Percentiles rank a stretch among this genome's conserved stretches.
These are phyloP conservation scores for Apiospora koreana DNA, from an alignment of 2,329 filamentous ascomycete species.

Conservation along the genomic window DNA sequence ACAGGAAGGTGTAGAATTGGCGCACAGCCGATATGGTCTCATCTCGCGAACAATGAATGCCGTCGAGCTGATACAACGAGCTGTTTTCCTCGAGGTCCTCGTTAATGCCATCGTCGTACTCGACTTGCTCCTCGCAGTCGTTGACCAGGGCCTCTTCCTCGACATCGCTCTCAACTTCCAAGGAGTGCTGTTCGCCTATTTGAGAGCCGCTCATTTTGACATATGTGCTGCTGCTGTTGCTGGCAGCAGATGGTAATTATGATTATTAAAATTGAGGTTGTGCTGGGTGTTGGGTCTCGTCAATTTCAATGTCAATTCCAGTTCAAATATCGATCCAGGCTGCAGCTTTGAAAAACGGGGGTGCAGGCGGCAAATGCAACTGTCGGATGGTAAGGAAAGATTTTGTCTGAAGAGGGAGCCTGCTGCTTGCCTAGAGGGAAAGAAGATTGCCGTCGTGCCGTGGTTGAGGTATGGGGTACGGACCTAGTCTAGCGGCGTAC, in stretches of 20 bases:
- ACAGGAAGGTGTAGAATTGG: constrained; percentile 30
- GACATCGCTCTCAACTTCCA: constrained; percentile 85
- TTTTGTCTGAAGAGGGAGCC: neutral
- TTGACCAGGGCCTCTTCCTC: constrained; percentile 74
- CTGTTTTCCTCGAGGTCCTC: constrained; percentile 77
- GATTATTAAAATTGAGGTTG: too few relatives aligned
- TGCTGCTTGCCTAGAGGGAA: neutral
- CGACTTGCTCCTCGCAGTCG: constrained; percentile 86
- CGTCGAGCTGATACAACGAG: constrained; percentile 37
- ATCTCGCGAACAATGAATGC: constrained; percentile 24
- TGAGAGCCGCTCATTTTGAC: constrained; percentile 61
- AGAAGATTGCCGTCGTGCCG: neutral
- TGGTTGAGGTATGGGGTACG: neutral
- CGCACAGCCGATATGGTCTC: constrained; percentile 22
- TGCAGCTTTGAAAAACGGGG: neutral
- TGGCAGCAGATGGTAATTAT: neutral
- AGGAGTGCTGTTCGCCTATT: constrained; percentile 57
- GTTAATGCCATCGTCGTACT: constrained; percentile 80
- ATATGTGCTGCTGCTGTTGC: neutral
- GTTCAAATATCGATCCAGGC: neutral
- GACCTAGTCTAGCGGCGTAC: neutral
- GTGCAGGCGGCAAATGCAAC: neutral
- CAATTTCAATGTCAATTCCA: neutral
- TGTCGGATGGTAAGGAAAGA: neutral
- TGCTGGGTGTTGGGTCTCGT: neutral